phyloP scores from a whole-genome alignment of 208 protist species.

The Wallacemonas sp. region DNA sequence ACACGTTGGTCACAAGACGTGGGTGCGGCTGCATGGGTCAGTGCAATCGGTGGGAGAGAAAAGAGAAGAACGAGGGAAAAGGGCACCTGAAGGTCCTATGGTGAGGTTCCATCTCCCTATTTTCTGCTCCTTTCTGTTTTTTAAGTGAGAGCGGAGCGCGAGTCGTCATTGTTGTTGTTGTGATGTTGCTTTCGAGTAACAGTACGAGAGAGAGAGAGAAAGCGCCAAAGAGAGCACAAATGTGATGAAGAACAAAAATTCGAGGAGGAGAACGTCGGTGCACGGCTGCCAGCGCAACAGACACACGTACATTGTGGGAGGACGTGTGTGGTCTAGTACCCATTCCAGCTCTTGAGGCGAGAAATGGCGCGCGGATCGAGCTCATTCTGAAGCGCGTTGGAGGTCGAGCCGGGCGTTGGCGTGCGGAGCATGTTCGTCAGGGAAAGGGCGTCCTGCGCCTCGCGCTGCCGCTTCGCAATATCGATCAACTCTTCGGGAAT shows the following conservation, averaged over 20 bases:
- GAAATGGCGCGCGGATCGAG: slow-evolving; percentile 68
- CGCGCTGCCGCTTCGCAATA: slow-evolving; percentile 66
- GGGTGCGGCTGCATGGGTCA: too few species aligned
- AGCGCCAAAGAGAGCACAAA: not conserved
- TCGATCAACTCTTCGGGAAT: slow-evolving; percentile 68
- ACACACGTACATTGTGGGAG: slow-evolving; percentile 19
- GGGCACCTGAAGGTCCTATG: too few species aligned
- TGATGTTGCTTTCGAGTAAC: too few species aligned
- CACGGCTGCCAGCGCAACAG: slow-evolving; percentile 8
- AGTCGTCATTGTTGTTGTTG: too few species aligned
- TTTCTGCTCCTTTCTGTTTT: too few species aligned
- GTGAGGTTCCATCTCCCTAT: too few species aligned
- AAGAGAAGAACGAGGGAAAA: too few species aligned
- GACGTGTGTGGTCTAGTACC: slow-evolving; percentile 36
- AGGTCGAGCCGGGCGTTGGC: slow-evolving; percentile 78
- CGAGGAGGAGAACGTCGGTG: slow-evolving; percentile 14
- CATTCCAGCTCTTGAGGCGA: slow-evolving; percentile 75
- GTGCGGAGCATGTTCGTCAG: slow-evolving; percentile 78
- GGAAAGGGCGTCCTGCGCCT: slow-evolving; percentile 75
- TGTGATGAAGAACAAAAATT: not conserved
- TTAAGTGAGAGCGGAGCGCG: too few species aligned
- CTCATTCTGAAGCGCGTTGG: slow-evolving; percentile 78
- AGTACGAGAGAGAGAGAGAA: not conserved
- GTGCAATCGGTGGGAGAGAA: too few species aligned
- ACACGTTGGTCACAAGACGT: too few species aligned